These are phyloP conservation scores for Vickermania spadyakhi DNA, from an alignment of 208 protist genomes.

Conservation along the genomic window DNA sequence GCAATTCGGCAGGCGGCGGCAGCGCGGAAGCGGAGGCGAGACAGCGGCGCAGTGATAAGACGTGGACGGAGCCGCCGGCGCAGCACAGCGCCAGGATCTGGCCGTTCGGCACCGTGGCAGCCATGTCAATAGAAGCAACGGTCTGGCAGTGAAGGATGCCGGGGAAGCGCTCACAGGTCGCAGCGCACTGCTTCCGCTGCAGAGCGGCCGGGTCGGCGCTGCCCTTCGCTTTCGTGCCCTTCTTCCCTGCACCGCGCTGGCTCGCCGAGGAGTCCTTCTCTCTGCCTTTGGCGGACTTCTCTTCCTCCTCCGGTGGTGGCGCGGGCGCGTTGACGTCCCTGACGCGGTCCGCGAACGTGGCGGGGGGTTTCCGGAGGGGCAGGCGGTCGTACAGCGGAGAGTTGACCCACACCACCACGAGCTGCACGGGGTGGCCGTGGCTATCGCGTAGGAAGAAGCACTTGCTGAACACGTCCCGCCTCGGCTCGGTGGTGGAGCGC, in stretches of 20 bases:
- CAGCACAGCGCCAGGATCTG: constrained; percentile 1
- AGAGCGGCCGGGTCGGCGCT: neutral
- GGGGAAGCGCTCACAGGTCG: neutral
- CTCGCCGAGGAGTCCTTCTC: neutral
- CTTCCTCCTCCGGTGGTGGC: neutral
- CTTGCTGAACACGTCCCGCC: neutral
- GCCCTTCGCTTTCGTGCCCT: constrained; percentile 2
- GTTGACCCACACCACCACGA: constrained; percentile 6
- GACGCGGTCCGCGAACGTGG: neutral
- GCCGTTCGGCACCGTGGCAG: neutral
- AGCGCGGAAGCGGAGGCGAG: neutral
- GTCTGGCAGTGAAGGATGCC: neutral
- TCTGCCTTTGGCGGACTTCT: neutral
- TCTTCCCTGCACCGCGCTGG: neutral
- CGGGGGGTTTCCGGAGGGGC: neutral
- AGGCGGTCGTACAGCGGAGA: neutral
- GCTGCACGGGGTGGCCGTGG: neutral
- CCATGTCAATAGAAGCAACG: neutral
- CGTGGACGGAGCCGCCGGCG: neutral
- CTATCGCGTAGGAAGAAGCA: constrained; percentile 2
- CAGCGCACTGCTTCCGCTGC: neutral
- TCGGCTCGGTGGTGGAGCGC: neutral
- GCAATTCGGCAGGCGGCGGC: neutral
- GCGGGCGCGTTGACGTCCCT: neutral
- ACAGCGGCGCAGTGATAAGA: neutral